Percentiles rank a stretch among this genome's conserved stretches.
These are phyloP conservation scores for Stagonosporopsis vannaccii DNA, from an alignment of 2,329 filamentous ascomycete species.

Conservation along the genomic window DNA sequence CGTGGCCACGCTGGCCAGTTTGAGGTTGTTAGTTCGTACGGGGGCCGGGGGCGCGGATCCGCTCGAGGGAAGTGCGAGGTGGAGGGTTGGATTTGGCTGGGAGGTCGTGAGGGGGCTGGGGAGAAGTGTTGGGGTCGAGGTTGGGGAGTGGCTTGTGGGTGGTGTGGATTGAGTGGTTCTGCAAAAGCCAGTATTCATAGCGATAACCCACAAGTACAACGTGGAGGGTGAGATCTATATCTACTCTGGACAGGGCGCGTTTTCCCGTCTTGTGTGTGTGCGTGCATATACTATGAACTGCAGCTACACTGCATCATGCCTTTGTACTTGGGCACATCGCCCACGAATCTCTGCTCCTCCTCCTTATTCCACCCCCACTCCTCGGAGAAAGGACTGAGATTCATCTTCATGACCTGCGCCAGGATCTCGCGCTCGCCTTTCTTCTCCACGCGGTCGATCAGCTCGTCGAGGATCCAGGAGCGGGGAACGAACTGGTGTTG, in stretches of 20 bases:
- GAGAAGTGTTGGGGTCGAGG: conserved; percentile 76
- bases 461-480: conserved; percentile 90
- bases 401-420: conserved; percentile 80
- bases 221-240: too few species aligned
- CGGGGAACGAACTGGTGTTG: conserved; percentile 79
- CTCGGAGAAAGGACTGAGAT: conserved; percentile 84
- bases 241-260: too few species aligned
- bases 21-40: conserved; percentile 70
- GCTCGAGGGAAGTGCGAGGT: conserved; percentile 74
- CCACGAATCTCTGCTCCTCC: conserved; percentile 83
- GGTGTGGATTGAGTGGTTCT: conserved; percentile 36
- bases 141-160: conserved; percentile 68
- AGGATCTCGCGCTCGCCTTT: conserved; percentile 82
- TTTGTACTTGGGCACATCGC: conserved; percentile 80
- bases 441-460: conserved; percentile 89
- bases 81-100: conserved; percentile 81
- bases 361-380: conserved; percentile 70
- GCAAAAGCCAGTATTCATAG: too few species aligned
- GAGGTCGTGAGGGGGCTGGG: conserved; percentile 76
- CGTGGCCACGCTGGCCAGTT: conserved; percentile 74
- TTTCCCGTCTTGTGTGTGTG: too few species aligned
- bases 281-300: conserved; percentile 78
- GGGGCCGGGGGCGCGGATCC: conserved; percentile 69
- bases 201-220: too few species aligned
- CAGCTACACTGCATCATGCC: conserved; percentile 94